Evolutionary conservation across 2,329 filamentous ascomycete genomes (phyloP), one percentile per base, ranked within the genome.

Genomic region (Xylariaceae sp.): DNA sequence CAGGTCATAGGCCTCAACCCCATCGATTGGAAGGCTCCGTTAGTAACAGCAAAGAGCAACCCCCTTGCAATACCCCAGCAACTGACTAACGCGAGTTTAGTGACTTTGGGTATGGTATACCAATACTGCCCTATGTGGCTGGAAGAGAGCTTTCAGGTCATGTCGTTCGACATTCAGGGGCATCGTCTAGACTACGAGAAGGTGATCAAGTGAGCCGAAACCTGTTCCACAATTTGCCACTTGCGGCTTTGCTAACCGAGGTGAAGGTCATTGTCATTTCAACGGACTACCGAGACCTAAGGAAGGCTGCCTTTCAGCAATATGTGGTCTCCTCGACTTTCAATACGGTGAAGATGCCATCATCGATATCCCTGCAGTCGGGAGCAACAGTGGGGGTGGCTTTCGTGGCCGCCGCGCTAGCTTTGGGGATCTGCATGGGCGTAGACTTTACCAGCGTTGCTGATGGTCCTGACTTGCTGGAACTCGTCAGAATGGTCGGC

Each of bases 1-100:
- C 61, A 70, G 23, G 72, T 73, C 10, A 78, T 85, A 45, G 82
- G 83, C 0, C 59, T 88, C 23, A 88, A 88, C 47, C 83, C 83
- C 0, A 82, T 88, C 35, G 83, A 85, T 52, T 84, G 77, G 77
- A 83, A 83, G 61, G 71, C 76, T 38, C 77, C 80, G 79, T 83
- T 61, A 46, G 74, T 65, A 9, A 23, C 12, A 17, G 13, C 14
- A 24, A 32, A 24, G 16, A 19, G 5, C 14, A n/a, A 17, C 14
- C 23, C n/a, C 6, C 21, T 3, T 30, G 3, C 5, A 16, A 10
- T 21, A 15, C 13, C 12, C 10, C 19, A 35, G 11, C 24, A 23
- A 3, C 15, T 29, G 23, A 8, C 4, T 10, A 19, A 25, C 24
- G 6, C 21, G 5, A 25, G 8, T 16, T 18, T 21, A 82, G 79